Base-by-base conservation (phyloP, 73 alveolate species). In the Diophrys sp. region DNA sequence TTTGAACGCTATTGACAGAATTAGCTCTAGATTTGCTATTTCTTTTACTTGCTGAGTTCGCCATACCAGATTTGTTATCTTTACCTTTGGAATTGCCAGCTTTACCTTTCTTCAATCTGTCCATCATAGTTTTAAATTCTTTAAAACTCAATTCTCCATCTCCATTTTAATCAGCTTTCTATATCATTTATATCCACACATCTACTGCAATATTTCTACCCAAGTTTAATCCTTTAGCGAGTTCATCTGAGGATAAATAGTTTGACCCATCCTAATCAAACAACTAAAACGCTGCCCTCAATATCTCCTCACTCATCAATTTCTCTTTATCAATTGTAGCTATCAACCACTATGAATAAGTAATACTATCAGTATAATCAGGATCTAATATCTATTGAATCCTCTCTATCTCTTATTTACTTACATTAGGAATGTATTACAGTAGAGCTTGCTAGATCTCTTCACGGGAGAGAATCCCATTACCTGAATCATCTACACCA, bases 101-200 rank as follows among this genome's bases (percentile, higher is more conserved):
- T n/a, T n/a, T n/a, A n/a, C n/a, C n/a, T n/a, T n/a, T 18, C 5
- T 44, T 11, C 62, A 44, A 44, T 11, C 62, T 44, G 54, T 56
- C 70, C 97, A 91, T 89, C 94, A 91, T 91, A 27, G 33, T 71
- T 67, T 79, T 83, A 70, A 91, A 91, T 79, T 91, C 97, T 28
- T 91, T 87, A 67, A 79, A 92, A 86, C 71, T 77, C 29, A 92
- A 88, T 75, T 89, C 96, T 0, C 98, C 98, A 75, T 89, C 95
- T 73, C 94, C 94, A 83, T 93, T 91, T 53, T 56, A 32, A 71
- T 93, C 98, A 34, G 89, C 93, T 57, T 93, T 94, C 72, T 77
- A 53, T 55, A 93, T 87, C 73, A 93, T 86, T 31, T 90, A 87
- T 76, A 82, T 80, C 96, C 96, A 93, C 53, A 81, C 78, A 29